Conservation (phyloP, 2,329 filamentous ascomycete genomes). For the Emmonsiellopsis sp. region DNA sequence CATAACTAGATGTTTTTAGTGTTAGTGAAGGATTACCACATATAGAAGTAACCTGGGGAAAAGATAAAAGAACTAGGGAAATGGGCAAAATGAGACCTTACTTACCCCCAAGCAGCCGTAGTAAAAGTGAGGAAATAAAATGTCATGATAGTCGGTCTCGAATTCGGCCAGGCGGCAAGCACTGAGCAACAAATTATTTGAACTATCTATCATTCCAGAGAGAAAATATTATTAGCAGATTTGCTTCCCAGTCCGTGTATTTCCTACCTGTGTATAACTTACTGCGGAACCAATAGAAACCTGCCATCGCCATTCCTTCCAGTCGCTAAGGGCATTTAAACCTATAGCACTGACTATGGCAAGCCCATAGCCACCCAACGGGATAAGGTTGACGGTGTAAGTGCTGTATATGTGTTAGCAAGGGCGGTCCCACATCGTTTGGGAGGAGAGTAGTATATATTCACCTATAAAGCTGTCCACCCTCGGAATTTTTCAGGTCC, state of each 20-base stretch:
- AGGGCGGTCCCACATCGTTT: neutral
- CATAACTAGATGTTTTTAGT: neutral
- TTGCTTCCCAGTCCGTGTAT: neutral
- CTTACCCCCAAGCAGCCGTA: slow-evolving; percentile 9
- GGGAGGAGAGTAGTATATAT: neutral
- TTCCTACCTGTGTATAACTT: neutral
- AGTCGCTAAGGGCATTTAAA: slow-evolving; percentile 12
- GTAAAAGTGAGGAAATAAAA: slow-evolving; percentile 16
- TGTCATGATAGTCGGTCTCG: slow-evolving; percentile 9
- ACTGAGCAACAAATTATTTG: neutral
- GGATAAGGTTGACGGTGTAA: slow-evolving; percentile 14
- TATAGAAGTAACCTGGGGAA: neutral
- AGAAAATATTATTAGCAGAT: neutral
- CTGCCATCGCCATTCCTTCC: slow-evolving; percentile 14
- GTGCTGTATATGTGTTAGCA: slow-evolving; percentile 6
- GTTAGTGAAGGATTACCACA: too few species aligned
- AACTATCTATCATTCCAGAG: neutral
- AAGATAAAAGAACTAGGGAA: neutral
- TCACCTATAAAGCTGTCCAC: neutral
- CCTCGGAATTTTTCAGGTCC: neutral
- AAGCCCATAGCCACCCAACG: slow-evolving; percentile 14
- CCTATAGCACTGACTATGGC: slow-evolving; percentile 12
- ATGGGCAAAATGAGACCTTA: neutral
- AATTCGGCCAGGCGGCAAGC: slow-evolving; percentile 2
- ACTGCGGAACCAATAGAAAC: slow-evolving; percentile 5